Conservation (phyloP, 176 grass and related monocot species). For the Ananas comosus region DNA sequence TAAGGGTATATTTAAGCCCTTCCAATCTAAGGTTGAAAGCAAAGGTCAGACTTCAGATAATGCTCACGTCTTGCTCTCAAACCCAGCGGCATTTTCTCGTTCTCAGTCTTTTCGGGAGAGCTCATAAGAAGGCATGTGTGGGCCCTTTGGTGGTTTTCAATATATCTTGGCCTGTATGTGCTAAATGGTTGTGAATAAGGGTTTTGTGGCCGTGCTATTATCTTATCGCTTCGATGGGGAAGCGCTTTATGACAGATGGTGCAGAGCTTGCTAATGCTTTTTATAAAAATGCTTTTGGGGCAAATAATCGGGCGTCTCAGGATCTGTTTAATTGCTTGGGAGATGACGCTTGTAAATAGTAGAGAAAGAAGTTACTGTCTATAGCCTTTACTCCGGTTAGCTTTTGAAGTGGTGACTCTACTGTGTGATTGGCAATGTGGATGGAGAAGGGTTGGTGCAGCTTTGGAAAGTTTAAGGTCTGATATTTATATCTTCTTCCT, state of each 20-base stretch:
- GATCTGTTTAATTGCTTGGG: neutral
- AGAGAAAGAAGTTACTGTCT: neutral
- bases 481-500: neutral
- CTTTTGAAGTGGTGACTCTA: neutral
- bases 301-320: neutral
- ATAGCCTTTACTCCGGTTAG: neutral
- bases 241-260: neutral
- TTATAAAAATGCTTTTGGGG: neutral
- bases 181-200: neutral
- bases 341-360: constrained; percentile 1
- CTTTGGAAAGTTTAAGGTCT: neutral
- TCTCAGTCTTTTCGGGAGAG: constrained; percentile 65
- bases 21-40: constrained; percentile 27
- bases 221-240: neutral
- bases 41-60: constrained; percentile 28
- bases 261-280: neutral
- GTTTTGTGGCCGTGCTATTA: neutral
- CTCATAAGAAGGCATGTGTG: constrained; percentile 23
- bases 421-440: neutral
- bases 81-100: constrained; percentile 47
- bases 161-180: neutral
- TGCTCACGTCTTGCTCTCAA: constrained; percentile 45
- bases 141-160: neutral
- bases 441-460: neutral
- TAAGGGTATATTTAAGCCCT: constrained; percentile 37